Evolutionary conservation across 805 yeast genomes (phyloP).

Genomic region (Saccharomyces jurei): DNA sequence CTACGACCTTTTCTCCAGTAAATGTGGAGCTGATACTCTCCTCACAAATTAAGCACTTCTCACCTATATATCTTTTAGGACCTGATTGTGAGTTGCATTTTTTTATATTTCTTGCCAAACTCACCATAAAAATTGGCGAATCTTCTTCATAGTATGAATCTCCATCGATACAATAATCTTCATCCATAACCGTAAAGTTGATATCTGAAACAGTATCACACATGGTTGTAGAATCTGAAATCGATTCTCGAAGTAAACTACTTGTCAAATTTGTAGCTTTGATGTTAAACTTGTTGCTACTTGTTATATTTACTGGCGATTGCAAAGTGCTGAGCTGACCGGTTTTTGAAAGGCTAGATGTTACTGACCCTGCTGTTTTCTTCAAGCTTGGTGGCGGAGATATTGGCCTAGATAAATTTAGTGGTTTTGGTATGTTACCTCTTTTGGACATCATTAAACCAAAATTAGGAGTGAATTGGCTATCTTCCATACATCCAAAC

Average conservation of each 20-base stretch:
- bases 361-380: constrained; percentile 2
- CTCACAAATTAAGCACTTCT: constrained; percentile 37
- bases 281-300: background rate
- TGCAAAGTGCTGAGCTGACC: background rate
- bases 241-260: constrained; percentile 1
- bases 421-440: constrained; percentile 17
- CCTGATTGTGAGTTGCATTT: constrained; percentile 9
- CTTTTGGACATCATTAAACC: constrained; percentile 11
- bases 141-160: constrained; percentile 17
- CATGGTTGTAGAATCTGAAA: background rate
- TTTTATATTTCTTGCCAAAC: constrained; percentile 8
- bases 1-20: constrained; percentile 37
- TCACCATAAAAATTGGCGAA: constrained; percentile 19
- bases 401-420: constrained; percentile 13
- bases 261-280: constrained; percentile 4
- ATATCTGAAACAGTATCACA: background rate
- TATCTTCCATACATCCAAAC: background rate
- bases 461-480: constrained; percentile 6
- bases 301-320: constrained; percentile 7
- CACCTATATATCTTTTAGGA: constrained; percentile 22
- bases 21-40: constrained; percentile 35
- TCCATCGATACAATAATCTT: constrained; percentile 5
- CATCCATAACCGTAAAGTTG: constrained; percentile 3
- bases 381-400: constrained; percentile 23
- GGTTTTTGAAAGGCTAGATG: background rate